Conservation (phyloP, 2,329 filamentous ascomycete genomes). For the Albophoma yamanashiensis region DNA sequence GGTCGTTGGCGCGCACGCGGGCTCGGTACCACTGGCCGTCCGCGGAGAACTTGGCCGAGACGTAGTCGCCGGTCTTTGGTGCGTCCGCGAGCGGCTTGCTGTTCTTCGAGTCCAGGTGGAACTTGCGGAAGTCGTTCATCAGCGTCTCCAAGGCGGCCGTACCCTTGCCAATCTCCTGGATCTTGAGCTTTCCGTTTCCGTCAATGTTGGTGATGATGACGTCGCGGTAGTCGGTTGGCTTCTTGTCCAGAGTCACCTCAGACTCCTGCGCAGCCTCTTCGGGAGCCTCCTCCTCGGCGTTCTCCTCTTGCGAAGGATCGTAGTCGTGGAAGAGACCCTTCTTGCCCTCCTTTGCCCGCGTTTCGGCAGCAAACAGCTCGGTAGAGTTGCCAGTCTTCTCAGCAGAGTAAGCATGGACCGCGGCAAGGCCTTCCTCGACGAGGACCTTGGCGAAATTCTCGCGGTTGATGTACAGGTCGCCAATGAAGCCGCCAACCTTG, state of each 20-base stretch:
- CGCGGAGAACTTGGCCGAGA: conserved; percentile 81
- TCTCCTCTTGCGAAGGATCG: conserved; percentile 77
- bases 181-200: conserved; percentile 68
- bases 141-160: conserved; percentile 76
- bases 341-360: conserved; percentile 76
- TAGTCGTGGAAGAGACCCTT: conserved; percentile 92
- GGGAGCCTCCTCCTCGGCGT: conserved; percentile 38
- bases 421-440: conserved; percentile 86
- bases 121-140: conserved; percentile 84
- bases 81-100: conserved; percentile 59
- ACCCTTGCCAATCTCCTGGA: conserved; percentile 82
- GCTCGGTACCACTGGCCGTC: conserved; percentile 95
- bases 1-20: conserved; percentile 83
- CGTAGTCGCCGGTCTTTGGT: conserved; percentile 84
- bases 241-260: conserved; percentile 51
- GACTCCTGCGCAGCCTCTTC: conserved; percentile 37
- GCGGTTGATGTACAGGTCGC: conserved; percentile 82
- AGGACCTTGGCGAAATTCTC: conserved; percentile 92
- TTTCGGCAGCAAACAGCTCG: conserved; percentile 80
- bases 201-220: conserved; percentile 89
- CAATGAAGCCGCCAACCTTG: conserved; percentile 96
- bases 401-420: conserved; percentile 88
- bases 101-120: conserved; percentile 80
- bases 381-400: conserved; percentile 86
- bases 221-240: conserved; percentile 76